phyloP scores from a whole-genome alignment of 1,284 basidiomycete species.

The Butyriboletus appendiculatus region DNA sequence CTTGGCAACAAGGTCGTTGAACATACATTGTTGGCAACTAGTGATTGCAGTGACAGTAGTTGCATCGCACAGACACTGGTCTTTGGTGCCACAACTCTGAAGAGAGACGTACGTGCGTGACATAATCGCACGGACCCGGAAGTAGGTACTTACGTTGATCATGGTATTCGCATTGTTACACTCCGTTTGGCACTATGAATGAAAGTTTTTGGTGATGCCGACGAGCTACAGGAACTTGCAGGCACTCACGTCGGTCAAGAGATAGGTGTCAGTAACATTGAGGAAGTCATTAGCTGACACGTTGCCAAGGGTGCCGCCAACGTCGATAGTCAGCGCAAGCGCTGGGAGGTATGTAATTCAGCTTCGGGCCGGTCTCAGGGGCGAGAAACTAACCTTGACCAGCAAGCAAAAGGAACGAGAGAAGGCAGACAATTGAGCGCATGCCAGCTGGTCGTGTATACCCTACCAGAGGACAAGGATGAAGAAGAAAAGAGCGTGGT shows the following conservation, averaged over 20 bases:
- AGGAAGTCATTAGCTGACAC: constrained; percentile 50
- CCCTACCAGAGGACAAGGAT: constrained; percentile 17
- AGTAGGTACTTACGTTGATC: constrained; percentile 39
- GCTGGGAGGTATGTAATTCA: constrained; percentile 30
- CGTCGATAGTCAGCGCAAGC: constrained; percentile 50
- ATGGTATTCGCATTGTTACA: constrained; percentile 41
- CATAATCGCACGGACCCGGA: neutral
- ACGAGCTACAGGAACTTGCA: neutral
- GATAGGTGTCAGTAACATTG: constrained; percentile 40
- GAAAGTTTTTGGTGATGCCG: constrained; percentile 1
- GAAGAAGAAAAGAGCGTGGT: neutral
- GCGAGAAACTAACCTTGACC: constrained; percentile 47
- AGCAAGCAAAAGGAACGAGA: constrained; percentile 45
- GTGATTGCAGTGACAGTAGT: constrained; percentile 43
- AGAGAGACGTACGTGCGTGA: neutral
- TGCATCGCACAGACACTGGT: constrained; percentile 53
- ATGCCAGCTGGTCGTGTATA: constrained; percentile 18
- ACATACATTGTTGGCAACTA: constrained; percentile 65
- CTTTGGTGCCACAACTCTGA: constrained; percentile 35
- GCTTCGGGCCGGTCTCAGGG: neutral
- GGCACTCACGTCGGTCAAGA: constrained; percentile 43
- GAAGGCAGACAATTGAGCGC: constrained; percentile 32
- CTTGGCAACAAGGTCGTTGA: constrained; percentile 48
- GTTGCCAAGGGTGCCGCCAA: constrained; percentile 39
- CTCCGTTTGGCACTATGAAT: constrained; percentile 45